phyloP scores from a whole-genome alignment of 768 basidiomycete species.

The Strobilomyces confusus region DNA sequence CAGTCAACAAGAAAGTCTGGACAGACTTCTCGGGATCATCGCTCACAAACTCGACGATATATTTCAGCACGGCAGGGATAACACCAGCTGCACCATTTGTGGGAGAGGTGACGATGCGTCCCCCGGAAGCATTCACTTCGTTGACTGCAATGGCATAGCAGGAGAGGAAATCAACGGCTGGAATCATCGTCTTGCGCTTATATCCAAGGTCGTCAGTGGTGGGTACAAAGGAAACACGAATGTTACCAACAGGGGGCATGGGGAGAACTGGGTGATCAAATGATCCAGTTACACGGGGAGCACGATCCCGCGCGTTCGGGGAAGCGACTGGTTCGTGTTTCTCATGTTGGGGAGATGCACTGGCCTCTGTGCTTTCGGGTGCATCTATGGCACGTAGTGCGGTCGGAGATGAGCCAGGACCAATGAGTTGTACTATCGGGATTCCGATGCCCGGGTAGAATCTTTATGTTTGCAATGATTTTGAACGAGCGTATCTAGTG shows the following conservation, averaged over 20 bases:
- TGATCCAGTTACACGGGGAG: slow-evolving; percentile 59
- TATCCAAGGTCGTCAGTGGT: background rate
- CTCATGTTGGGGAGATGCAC: background rate
- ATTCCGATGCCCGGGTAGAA: slow-evolving; percentile 50
- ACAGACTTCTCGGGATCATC: slow-evolving; percentile 88
- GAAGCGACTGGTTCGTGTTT: slow-evolving; percentile 1
- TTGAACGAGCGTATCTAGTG: background rate
- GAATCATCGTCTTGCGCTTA: slow-evolving; percentile 81
- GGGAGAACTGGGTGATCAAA: slow-evolving; percentile 78
- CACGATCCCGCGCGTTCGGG: slow-evolving; percentile 16
- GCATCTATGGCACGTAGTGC: slow-evolving; percentile 23
- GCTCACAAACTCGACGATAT: slow-evolving; percentile 86
- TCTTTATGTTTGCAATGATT: slow-evolving; percentile 31
- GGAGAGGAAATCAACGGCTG: slow-evolving; percentile 89
- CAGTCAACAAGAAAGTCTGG: slow-evolving; percentile 86
- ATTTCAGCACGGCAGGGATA: slow-evolving; percentile 89
- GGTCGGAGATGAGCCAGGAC: slow-evolving; percentile 17
- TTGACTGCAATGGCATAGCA: slow-evolving; percentile 95
- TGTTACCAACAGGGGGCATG: slow-evolving; percentile 67
- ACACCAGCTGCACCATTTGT: slow-evolving; percentile 94
- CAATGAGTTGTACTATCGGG: slow-evolving; percentile 36
- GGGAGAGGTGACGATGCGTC: slow-evolving; percentile 91
- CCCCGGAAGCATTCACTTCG: slow-evolving; percentile 91
- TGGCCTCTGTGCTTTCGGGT: slow-evolving; percentile 9
- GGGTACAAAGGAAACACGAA: background rate